Conservation (phyloP, 2,329 filamentous ascomycete species). For the Verticillium albo-atrum region DNA sequence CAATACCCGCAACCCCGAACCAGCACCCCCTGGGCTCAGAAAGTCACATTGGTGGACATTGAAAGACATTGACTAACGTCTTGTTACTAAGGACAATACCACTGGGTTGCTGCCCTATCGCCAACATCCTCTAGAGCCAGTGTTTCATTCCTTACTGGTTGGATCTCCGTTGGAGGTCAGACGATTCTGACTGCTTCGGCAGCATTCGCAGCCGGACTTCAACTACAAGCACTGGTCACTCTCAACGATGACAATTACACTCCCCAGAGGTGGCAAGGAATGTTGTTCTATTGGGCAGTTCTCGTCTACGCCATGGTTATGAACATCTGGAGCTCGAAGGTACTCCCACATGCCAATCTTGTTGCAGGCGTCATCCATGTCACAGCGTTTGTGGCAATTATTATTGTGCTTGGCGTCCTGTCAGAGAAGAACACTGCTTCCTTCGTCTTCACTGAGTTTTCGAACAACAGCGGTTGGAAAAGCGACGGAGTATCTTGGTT, state of each 20-base stretch:
- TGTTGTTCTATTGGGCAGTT: slow-evolving; percentile 42
- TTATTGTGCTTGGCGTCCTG: slow-evolving; percentile 24
- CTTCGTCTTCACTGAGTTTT: slow-evolving; percentile 26
- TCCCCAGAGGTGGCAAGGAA: slow-evolving; percentile 37
- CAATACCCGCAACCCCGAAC: background rate
- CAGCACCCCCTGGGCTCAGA: too few species aligned
- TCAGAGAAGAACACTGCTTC: slow-evolving; percentile 19
- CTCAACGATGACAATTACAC: slow-evolving; percentile 35
- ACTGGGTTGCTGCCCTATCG: slow-evolving; percentile 37
- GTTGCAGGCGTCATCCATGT: slow-evolving; percentile 21
- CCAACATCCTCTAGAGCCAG: slow-evolving; percentile 25
- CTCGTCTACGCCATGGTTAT: slow-evolving; percentile 29
- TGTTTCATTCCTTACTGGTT: slow-evolving; percentile 36
- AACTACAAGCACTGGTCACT: slow-evolving; percentile 36
- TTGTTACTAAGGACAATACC: slow-evolving; percentile 31
- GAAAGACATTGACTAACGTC: too few species aligned
- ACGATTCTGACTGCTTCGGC: slow-evolving; percentile 41
- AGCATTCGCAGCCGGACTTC: slow-evolving; percentile 39
- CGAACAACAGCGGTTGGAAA: slow-evolving; percentile 25
- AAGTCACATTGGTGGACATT: too few species aligned
- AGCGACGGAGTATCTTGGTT: slow-evolving; percentile 26
- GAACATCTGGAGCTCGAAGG: slow-evolving; percentile 35
- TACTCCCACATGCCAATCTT: slow-evolving; percentile 30
- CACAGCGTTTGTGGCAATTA: slow-evolving; percentile 19
- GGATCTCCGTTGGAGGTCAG: slow-evolving; percentile 42